Conservation (phyloP, 2,329 filamentous ascomycete genomes). For the Scedosporium apiospermum region DNA sequence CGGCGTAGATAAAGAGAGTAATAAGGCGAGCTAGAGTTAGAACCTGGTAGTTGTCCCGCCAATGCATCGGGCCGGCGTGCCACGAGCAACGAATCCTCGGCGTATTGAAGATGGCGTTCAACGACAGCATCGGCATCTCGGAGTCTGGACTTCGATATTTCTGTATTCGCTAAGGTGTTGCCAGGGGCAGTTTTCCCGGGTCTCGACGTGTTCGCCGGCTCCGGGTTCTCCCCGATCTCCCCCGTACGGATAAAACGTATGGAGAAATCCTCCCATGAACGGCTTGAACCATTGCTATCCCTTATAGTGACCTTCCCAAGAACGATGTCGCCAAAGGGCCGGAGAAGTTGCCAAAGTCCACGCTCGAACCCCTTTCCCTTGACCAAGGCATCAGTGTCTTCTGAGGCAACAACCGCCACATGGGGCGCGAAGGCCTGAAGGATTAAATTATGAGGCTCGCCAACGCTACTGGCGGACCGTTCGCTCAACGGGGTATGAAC, state of each 20-base stretch:
- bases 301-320: slow-evolving; percentile 82
- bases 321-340: slow-evolving; percentile 84
- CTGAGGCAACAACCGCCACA: slow-evolving; percentile 76
- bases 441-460: slow-evolving; percentile 56
- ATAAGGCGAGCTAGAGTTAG: slow-evolving; percentile 59
- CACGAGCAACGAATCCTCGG: slow-evolving; percentile 49
- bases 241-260: slow-evolving; percentile 74
- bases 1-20: slow-evolving; percentile 79
- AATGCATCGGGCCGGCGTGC: slow-evolving; percentile 26
- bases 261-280: slow-evolving; percentile 80
- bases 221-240: slow-evolving; percentile 42
- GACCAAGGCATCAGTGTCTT: slow-evolving; percentile 73
- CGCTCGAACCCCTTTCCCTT: slow-evolving; percentile 74
- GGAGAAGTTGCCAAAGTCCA: slow-evolving; percentile 74
- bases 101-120: slow-evolving; percentile 66
- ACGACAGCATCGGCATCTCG: slow-evolving; percentile 71
- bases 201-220: slow-evolving; percentile 21
- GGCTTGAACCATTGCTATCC: slow-evolving; percentile 79
- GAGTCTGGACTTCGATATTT: slow-evolving; percentile 23
- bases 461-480: slow-evolving; percentile 32
- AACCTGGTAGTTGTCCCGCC: slow-evolving; percentile 30
- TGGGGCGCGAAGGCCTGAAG: slow-evolving; percentile 82
- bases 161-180: slow-evolving; percentile 5
- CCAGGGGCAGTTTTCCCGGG: background rate
- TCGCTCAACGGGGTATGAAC: slow-evolving; percentile 34